These are phyloP conservation scores for Oxytropis ochrocephala DNA, from an alignment of 306 rosid species.

Conservation along the genomic window DNA sequence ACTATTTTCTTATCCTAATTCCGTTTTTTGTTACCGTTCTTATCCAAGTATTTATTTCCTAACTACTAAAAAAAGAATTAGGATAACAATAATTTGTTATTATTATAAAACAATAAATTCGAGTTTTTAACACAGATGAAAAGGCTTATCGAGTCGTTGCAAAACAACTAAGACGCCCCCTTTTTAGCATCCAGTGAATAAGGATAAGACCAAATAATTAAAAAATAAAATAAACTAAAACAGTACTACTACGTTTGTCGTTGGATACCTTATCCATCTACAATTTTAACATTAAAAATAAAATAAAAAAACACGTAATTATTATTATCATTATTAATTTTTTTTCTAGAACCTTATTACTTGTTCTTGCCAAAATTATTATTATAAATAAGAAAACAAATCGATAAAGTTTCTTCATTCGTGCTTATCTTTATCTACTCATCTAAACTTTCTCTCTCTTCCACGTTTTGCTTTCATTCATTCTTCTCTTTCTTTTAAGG, in stretches of 20 bases:
- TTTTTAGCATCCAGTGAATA: constrained; percentile 21
- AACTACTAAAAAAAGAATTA: not conserved
- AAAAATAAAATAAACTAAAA: not conserved
- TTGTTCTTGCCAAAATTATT: constrained; percentile 3
- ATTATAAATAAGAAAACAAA: constrained; percentile 21
- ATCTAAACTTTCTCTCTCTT: not conserved
- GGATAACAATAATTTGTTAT: no score
- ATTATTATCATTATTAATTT: not conserved
- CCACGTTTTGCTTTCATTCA: not conserved
- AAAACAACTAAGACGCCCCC: not conserved
- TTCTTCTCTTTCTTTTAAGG: no score
- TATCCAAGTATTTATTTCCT: no score
- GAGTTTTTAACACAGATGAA: not conserved
- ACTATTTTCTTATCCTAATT: no score
- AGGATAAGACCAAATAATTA: constrained; percentile 41
- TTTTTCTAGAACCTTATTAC: not conserved
- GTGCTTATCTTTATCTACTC: not conserved
- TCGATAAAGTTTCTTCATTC: not conserved
- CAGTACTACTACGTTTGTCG: constrained; percentile 6
- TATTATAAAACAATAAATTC: not conserved
- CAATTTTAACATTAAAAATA: not conserved
- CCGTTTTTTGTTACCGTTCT: no score
- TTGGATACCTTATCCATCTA: constrained; percentile 24
- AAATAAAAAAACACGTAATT: not conserved
- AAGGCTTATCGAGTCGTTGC: not conserved